phyloP scores from a whole-genome alignment of 768 basidiomycete species.

The Rhodotorula kratochvilovae region DNA sequence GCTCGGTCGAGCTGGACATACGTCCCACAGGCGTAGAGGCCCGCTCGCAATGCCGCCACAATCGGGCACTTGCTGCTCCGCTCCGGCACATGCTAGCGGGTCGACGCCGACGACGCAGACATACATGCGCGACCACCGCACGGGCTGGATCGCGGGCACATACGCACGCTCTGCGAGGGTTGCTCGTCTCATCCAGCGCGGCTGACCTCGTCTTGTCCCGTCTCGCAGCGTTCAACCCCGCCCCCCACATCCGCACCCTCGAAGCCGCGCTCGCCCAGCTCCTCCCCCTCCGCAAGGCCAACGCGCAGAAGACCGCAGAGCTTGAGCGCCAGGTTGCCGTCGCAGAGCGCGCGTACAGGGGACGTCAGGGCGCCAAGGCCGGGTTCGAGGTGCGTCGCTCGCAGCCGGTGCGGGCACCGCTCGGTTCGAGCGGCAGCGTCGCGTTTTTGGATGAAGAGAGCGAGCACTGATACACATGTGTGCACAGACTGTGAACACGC shows the following conservation, averaged over 20 bases:
- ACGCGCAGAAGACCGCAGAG: slow-evolving; percentile 81
- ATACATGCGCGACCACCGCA: too few species aligned
- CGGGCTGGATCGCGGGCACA: too few species aligned
- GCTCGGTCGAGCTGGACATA: too few species aligned
- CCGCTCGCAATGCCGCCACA: too few species aligned
- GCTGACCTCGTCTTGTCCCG: too few species aligned
- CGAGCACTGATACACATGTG: neutral
- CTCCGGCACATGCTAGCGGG: too few species aligned
- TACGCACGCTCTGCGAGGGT: too few species aligned
- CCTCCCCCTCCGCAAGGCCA: slow-evolving; percentile 79
- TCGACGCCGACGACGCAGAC: too few species aligned
- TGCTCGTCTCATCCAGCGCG: too few species aligned
- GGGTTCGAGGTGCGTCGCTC: slow-evolving; percentile 74
- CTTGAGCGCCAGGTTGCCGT: slow-evolving; percentile 85
- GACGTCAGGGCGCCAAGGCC: slow-evolving; percentile 85
- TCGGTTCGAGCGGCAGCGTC: neutral
- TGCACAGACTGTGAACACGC: slow-evolving; percentile 65
- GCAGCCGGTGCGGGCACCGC: too few species aligned
- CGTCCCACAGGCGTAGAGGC: too few species aligned
- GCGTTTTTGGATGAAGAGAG: neutral
- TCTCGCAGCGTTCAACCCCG: slow-evolving; percentile 39
- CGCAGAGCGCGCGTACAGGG: slow-evolving; percentile 88
- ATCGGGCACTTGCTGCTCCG: too few species aligned
- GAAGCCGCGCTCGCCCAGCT: slow-evolving; percentile 85
- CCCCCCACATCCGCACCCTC: slow-evolving; percentile 69